Evolutionary conservation across 805 yeast genomes (phyloP).

Genomic region (Candida ficus): DNA sequence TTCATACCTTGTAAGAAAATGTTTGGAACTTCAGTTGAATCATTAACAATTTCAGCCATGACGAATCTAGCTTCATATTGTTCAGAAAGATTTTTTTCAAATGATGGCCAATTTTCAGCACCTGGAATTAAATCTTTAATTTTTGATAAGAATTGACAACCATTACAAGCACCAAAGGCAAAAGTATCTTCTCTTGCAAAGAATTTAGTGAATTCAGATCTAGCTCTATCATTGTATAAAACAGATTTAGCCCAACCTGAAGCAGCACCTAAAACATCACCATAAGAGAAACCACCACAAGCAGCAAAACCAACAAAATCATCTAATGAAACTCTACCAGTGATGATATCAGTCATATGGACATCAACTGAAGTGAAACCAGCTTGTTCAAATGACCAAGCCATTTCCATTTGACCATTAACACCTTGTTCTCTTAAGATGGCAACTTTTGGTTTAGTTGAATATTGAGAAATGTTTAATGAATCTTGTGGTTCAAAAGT

Average conservation of each 20-base stretch:
- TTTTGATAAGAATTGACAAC: slow-evolving; percentile 93
- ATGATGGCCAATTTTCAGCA: slow-evolving; percentile 91
- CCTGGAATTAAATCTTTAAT: slow-evolving; percentile 88
- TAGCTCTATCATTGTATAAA: slow-evolving; percentile 71
- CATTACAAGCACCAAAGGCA: slow-evolving; percentile 98
- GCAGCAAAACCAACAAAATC: slow-evolving; percentile 93
- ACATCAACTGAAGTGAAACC: slow-evolving; percentile 94
- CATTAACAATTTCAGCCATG: slow-evolving; percentile 74
- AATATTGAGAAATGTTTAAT: slow-evolving; percentile 32
- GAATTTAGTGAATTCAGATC: slow-evolving; percentile 70
- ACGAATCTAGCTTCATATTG: slow-evolving; percentile 95
- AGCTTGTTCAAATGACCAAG: slow-evolving; percentile 91
- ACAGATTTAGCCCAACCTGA: slow-evolving; percentile 99
- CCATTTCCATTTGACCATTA: slow-evolving; percentile 97
- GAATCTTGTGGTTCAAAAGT: slow-evolving; percentile 59
- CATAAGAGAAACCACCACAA: slow-evolving; percentile 98
- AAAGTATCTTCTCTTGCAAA: slow-evolving; percentile 90
- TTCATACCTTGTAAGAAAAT: slow-evolving; percentile 86
- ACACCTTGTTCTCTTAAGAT: slow-evolving; percentile 98
- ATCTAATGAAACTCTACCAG: slow-evolving; percentile 65
- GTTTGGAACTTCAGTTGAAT: slow-evolving; percentile 35
- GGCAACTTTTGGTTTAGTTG: slow-evolving; percentile 79
- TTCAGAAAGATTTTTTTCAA: slow-evolving; percentile 85
- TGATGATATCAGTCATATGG: slow-evolving; percentile 89
- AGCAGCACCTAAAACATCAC: slow-evolving; percentile 98